Evolutionary conservation across 2,329 filamentous ascomycete genomes (phyloP), one percentile per base, ranked within the genome.

Genomic region (Dactylellina drechsleri): DNA sequence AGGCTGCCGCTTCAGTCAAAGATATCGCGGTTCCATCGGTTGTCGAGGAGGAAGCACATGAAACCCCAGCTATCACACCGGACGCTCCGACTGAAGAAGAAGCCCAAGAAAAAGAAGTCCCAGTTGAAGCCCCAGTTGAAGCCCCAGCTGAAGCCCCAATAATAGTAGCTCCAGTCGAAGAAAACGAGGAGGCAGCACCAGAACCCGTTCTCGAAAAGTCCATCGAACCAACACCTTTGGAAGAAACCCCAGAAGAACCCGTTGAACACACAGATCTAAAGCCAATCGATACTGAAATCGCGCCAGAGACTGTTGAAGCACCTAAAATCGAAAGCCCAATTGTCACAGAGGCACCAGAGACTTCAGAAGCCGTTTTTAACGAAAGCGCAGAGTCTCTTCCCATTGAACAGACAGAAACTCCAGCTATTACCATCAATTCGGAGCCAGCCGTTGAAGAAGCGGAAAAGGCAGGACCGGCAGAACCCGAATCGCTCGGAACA

Each of bases 321-420:
- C 26, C 57, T 8, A 47, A 49, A 15, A 31, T 61, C n/a, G 70
- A 74, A 23, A 54, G 16, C 12, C 58, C 70, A 53, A 45, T 64
- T n/a, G 53, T 59, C 18, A 62, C 62, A 40, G 50, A 66, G 4
- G 62, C 52, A 1, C 70, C 70, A 20, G 70, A 74, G 41, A 61
- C 70, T 53, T 52, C 59, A 1, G 62, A 74, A 20, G 65, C 62
- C 10, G 62, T 66, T 26, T 54, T 57, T 45, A 67, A 57, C 52
- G 70, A 74, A 18, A 64, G 59, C 28, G 70, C 57, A 8, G 52
- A 60, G 13, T 64, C 66, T 15, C 40, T 74, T 15, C 62, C 70
- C 4, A 64, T 74, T 20, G 70, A 74, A 54, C 26, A 62, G 20
- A 67, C 62, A 13, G 57, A 74, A 40, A 74, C 70, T 20, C 62